Evolutionary conservation across 2,329 filamentous ascomycete species (phyloP).

Genomic region (Clonostachys sp.): DNA sequence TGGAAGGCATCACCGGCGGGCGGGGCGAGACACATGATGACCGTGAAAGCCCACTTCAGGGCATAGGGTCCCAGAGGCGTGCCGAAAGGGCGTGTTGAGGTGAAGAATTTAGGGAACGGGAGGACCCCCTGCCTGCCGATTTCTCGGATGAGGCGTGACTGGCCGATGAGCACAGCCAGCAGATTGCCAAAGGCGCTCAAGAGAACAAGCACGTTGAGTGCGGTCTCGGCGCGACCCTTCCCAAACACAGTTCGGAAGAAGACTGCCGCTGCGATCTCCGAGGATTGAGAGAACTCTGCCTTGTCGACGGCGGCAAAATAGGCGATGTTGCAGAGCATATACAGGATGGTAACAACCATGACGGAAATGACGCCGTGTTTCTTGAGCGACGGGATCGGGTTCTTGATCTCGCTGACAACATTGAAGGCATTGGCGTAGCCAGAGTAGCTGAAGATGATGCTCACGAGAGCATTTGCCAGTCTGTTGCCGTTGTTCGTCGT

Average conservation of each 20-base stretch:
- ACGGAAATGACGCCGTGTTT: slow-evolving; percentile 44
- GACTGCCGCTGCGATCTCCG: slow-evolving; percentile 48
- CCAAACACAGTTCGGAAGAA: slow-evolving; percentile 59
- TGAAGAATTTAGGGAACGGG: slow-evolving; percentile 57
- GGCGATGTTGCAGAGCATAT: slow-evolving; percentile 55
- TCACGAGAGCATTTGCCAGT: slow-evolving; percentile 44
- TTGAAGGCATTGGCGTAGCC: slow-evolving; percentile 59
- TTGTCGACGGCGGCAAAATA: slow-evolving; percentile 56
- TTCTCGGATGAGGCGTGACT: slow-evolving; percentile 54
- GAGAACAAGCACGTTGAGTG: slow-evolving; percentile 52
- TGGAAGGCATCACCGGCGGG: slow-evolving; percentile 62
- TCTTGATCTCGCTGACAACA: slow-evolving; percentile 57
- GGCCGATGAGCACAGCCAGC: slow-evolving; percentile 47
- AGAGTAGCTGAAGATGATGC: slow-evolving; percentile 53
- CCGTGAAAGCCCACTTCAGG: slow-evolving; percentile 51
- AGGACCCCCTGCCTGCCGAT: slow-evolving; percentile 58
- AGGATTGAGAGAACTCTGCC: slow-evolving; percentile 44
- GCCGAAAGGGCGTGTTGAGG: slow-evolving; percentile 57
- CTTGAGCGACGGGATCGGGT: slow-evolving; percentile 51
- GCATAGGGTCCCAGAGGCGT: slow-evolving; percentile 56
- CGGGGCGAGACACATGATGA: slow-evolving; percentile 55
- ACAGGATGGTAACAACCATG: slow-evolving; percentile 45
- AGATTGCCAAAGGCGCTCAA: slow-evolving; percentile 56
- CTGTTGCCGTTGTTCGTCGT: slow-evolving; percentile 27
- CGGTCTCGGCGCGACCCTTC: slow-evolving; percentile 37